Base-by-base conservation (phyloP, 768 basidiomycete species). In the Sistotremastrum niveocremeum region DNA sequence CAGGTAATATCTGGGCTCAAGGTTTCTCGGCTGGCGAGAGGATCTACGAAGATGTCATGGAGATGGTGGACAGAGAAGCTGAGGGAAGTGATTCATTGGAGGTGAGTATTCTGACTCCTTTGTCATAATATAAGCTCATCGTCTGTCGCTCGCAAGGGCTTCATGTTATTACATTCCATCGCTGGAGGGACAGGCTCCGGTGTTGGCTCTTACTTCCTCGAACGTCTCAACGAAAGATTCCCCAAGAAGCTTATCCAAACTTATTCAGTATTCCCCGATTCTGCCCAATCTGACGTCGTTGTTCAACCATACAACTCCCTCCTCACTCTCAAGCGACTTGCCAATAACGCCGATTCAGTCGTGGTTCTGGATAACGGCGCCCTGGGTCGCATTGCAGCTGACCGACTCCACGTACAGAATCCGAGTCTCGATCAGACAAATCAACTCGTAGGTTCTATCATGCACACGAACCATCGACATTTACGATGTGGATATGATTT, bases 231-330 rank as follows among this genome's bases (percentile, higher is more conserved):
- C 64, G 95, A 99, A 66, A 86, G 84, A 57, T 99, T 97, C 60
- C 95, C 95, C 0, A 99, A 99, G 69, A 99, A 99, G 63, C 76
- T 98, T 47, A 93, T 98, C 39, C 95, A 99, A 59, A 99, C 95
- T 4, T 98, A 99, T 63, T 97, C 93, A 39, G 94, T 99, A 46
- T 99, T 99, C 54, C 95, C 95, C 2, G 90, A 94, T 54, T 78
- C 83, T 7, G 78, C 85, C 52, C 91, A 94, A 54, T 81, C 86
- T 34, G 95, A 98, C 54, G 93, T 99, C 47, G 93, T 99, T 44
- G 95, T 99, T 5, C 95, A 98, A 58, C 95, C 95, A 4, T 99
- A 99, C 65, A 99, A 99, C 62, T 89, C 89, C 1, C 62, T 99
- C 42, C 70, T 98, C 11, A 89, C 95, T 2, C 73, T 97, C 44